phyloP scores from a whole-genome alignment of 805 yeast species.

The Candida pseudoglaebosa region DNA sequence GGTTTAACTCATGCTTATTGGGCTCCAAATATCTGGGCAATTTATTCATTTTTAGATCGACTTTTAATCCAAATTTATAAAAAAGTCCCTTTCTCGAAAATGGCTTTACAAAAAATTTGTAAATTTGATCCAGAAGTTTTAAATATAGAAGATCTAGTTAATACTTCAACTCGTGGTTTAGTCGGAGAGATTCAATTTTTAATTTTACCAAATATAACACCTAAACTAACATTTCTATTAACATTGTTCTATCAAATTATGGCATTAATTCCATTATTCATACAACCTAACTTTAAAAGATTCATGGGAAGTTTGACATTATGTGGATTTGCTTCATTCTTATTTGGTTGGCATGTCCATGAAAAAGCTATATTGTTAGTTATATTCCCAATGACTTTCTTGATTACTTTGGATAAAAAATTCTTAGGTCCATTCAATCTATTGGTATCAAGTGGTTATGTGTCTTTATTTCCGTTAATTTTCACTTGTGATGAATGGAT shows the following conservation, averaged over 20 bases:
- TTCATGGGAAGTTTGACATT: constrained; percentile 82
- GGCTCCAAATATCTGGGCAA: constrained; percentile 98
- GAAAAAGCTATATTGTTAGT: constrained; percentile 93
- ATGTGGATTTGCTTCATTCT: constrained; percentile 86
- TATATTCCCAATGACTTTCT: constrained; percentile 80
- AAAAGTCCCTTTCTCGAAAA: constrained; percentile 28
- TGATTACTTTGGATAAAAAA: constrained; percentile 68
- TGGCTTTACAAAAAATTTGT: constrained; percentile 28
- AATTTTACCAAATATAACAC: constrained; percentile 76
- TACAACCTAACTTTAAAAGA: constrained; percentile 70
- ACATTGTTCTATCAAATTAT: constrained; percentile 83
- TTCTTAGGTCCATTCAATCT: constrained; percentile 68
- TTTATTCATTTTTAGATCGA: constrained; percentile 81
- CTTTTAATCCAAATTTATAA: constrained; percentile 48
- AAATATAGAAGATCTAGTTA: constrained; percentile 24
- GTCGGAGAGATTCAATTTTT: constrained; percentile 88
- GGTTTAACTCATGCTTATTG: constrained; percentile 97
- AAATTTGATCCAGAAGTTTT: constrained; percentile 45
- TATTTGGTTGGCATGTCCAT: constrained; percentile 99
- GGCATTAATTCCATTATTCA: constrained; percentile 65
- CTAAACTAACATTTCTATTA: constrained; percentile 68
- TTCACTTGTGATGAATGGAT: constrained; percentile 77
- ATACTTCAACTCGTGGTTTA: constrained; percentile 67
- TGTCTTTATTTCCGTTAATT: constrained; percentile 83
- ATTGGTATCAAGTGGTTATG: constrained; percentile 75